These are phyloP conservation scores for Stephanodiscus triporus DNA, from an alignment of 108 stramenopile genomes.

Conservation along the genomic window DNA sequence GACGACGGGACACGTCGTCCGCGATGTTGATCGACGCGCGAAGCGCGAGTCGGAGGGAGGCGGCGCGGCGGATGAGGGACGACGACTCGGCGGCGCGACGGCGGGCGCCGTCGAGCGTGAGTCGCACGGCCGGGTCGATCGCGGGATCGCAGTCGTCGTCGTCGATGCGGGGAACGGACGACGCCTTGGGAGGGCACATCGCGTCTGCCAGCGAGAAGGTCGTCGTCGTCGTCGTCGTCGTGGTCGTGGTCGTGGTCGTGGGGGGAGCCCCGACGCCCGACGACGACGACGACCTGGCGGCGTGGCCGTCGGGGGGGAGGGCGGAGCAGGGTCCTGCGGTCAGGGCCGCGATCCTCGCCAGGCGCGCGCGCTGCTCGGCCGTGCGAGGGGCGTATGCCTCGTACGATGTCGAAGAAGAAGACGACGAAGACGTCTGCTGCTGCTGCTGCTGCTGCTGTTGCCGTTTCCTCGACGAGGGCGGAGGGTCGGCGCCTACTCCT, in stretches of 20 bases:
- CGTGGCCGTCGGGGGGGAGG: conserved; percentile 1
- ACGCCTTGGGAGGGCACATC: conserved; percentile 41
- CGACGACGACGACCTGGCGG: too few species aligned
- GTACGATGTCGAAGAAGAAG: conserved; percentile 54
- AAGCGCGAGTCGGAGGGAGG: conserved; percentile 70
- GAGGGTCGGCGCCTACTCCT: neutral
- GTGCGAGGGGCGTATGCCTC: conserved; percentile 83
- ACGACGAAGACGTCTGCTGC: conserved; percentile 6
- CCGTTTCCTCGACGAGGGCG: neutral
- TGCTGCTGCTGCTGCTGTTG: conserved; percentile 3
- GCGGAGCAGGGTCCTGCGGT: conserved; percentile 68
- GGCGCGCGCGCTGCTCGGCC: conserved; percentile 59
- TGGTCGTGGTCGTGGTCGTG: neutral
- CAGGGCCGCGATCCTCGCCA: conserved; percentile 71
- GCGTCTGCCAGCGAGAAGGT: conserved; percentile 9
- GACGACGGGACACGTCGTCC: conserved; percentile 77
- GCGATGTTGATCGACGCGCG: conserved; percentile 78
- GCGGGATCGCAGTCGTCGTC: conserved; percentile 13
- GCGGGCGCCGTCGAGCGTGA: conserved; percentile 46
- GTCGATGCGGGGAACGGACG: neutral
- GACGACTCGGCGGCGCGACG: conserved; percentile 57
- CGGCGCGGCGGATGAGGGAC: conserved; percentile 60
- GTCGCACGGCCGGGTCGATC: conserved; percentile 20
- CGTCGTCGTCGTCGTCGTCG: neutral
- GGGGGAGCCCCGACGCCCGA: conserved; percentile 49